Evolutionary conservation across 345 rosid genomes (phyloP).

Genomic region (Eutrema japonicum): DNA sequence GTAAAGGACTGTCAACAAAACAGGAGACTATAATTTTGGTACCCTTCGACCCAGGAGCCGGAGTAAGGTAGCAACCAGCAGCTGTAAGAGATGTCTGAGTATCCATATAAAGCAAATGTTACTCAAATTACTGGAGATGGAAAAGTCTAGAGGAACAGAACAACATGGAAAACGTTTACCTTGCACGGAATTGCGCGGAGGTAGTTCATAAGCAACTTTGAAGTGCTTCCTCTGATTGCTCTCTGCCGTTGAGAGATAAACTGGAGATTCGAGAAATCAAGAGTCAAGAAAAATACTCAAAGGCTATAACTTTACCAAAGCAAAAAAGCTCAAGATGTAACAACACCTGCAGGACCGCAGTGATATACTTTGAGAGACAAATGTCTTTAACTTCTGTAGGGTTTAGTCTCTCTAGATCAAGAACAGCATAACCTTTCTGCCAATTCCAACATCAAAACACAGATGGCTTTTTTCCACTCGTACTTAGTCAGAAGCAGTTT

Average conservation of each 20-base stretch:
- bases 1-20: slow-evolving; percentile 66
- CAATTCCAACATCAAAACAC: slow-evolving; percentile 21
- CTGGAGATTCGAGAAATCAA: slow-evolving; percentile 50
- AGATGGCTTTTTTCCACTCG: neutral
- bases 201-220: slow-evolving; percentile 71
- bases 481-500: slow-evolving; percentile 15
- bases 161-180: slow-evolving; percentile 54
- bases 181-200: slow-evolving; percentile 68
- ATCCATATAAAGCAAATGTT: slow-evolving; percentile 32
- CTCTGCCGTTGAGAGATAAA: slow-evolving; percentile 88
- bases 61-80: slow-evolving; percentile 92
- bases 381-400: slow-evolving; percentile 59
- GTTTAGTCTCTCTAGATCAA: slow-evolving; percentile 67
- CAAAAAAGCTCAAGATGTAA: slow-evolving; percentile 19
- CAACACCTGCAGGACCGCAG: slow-evolving; percentile 71
- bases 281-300: slow-evolving; percentile 27
- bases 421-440: slow-evolving; percentile 79
- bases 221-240: slow-evolving; percentile 77
- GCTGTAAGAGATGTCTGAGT: slow-evolving; percentile 83
- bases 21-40: slow-evolving; percentile 74
- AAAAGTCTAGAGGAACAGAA: slow-evolving; percentile 17
- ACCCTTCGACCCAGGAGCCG: slow-evolving; percentile 88
- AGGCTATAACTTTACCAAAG: neutral
- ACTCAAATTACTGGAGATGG: neutral
- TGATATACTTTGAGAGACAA: slow-evolving; percentile 68